A percentile compares a stretch with the other conserved stretches of the same genome.
Conservation (phyloP, 2,329 filamentous ascomycete species). For the Neonectria neomacrospora region DNA sequence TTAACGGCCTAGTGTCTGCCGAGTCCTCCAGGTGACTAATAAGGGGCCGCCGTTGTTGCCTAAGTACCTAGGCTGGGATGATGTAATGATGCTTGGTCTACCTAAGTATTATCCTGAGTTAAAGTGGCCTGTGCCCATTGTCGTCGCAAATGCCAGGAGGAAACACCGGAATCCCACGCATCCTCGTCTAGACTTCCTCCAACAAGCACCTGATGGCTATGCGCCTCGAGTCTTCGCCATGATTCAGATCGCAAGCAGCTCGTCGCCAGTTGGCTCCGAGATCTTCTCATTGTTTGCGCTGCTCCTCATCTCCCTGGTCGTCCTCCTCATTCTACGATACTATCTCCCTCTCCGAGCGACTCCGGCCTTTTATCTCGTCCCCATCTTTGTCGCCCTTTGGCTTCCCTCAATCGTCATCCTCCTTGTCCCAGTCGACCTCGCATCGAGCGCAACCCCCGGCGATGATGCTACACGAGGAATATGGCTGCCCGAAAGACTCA, state of each 20-base stretch:
- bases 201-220: slow-evolving; percentile 44
- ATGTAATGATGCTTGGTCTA: slow-evolving; percentile 33
- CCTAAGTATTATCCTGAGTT: slow-evolving; percentile 14
- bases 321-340: slow-evolving; percentile 86
- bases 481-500: slow-evolving; percentile 82
- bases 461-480: slow-evolving; percentile 80
- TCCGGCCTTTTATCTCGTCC: slow-evolving; percentile 87
- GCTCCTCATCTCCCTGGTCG: slow-evolving; percentile 76
- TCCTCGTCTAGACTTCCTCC: slow-evolving; percentile 34
- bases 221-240: slow-evolving; percentile 53
- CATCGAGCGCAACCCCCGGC: slow-evolving; percentile 81
- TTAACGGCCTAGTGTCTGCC: slow-evolving; percentile 35
- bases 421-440: slow-evolving; percentile 94
- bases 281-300: slow-evolving; percentile 81
- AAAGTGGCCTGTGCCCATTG: slow-evolving; percentile 41
- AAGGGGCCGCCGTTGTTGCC: background rate
- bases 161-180: slow-evolving; percentile 23
- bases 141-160: slow-evolving; percentile 34
- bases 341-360: slow-evolving; percentile 92
- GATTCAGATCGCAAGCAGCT: slow-evolving; percentile 62
- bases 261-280: slow-evolving; percentile 79
- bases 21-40: slow-evolving; percentile 34
- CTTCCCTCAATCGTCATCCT: slow-evolving; percentile 91
- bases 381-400: slow-evolving; percentile 95
- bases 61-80: slow-evolving; percentile 25